Base-by-base conservation (phyloP, 2,329 filamentous ascomycete species). In the Trichoderma brevicompactum region DNA sequence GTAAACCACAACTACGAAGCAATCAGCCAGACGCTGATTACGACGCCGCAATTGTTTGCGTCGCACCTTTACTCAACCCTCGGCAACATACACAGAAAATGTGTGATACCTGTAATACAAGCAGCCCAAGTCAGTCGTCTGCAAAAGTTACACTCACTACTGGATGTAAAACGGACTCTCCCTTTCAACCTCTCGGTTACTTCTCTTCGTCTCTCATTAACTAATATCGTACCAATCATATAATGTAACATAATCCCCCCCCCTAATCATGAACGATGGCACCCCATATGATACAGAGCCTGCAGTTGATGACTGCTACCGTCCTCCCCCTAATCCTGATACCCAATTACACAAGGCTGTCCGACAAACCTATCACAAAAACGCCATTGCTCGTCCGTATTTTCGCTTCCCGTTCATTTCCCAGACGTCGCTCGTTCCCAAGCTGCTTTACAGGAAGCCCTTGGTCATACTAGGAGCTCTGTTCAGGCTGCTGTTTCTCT, bases 381-480 rank as follows among this genome's bases (percentile, higher is more conserved):
- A 61, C 64, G 64, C 64, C 64, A 60, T 43, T 36, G 43, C 23
- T 63, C 41, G 65, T 65, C 54, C 63, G 49, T 54, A 32, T 19
- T 49, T 44, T 34, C 59, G 23, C 36, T 44, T 36, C 28, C 13
- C 59, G 19, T 34, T 34, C 49, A 44, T 36, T 40, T 17, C 17
- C 17, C 49, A 50, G 32, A 36, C 40, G 41, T 36, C 36, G 55
- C 23, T 55, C 65, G 19, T 40, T 8, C 44, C 36, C 44, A 32
- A 7, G 54, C 19, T 19, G 43, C 56, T 40, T 79, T 72, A 92
- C 77, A 92, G 79, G 74, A 93, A 92, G n/a, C 90, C 90, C 78
- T 93, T 92, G 52, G 88, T 92, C 76, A 92, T 80, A 76, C 90
- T 92, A 64, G 86, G 84, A 71, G 82, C 81, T 73, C 87, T 82